Evolutionary conservation across 768 basidiomycete genomes (phyloP).

Genomic region (Tephrocybe sp.): DNA sequence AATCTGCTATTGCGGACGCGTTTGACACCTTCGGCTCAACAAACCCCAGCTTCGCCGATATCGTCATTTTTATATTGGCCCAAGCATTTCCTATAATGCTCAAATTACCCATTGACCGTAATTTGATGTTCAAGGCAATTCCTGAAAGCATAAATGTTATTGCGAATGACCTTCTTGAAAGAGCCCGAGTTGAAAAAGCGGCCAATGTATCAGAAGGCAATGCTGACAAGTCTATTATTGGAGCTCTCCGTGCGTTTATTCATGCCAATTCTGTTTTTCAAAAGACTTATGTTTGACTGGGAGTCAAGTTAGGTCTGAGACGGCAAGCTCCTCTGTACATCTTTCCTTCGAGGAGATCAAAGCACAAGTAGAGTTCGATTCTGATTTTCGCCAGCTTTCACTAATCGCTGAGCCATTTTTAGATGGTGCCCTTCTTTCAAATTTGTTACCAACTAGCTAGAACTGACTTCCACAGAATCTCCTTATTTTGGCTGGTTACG

Average conservation of each 20-base stretch:
- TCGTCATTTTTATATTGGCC: constrained; percentile 18
- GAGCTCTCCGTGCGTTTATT: constrained; percentile 17
- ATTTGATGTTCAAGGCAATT: constrained; percentile 21
- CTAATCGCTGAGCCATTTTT: too few species aligned
- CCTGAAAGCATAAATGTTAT: constrained; percentile 23
- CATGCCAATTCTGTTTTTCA: neutral
- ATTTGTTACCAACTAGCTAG: too few species aligned
- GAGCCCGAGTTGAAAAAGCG: constrained; percentile 24
- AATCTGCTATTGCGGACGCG: constrained; percentile 27
- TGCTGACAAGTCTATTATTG: constrained; percentile 24
- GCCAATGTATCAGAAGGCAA: constrained; percentile 9
- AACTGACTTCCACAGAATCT: too few species aligned
- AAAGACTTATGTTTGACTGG: neutral
- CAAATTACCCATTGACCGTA: constrained; percentile 26
- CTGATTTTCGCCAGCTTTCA: too few species aligned
- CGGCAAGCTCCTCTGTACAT: constrained; percentile 18
- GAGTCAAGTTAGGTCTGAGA: constrained; percentile 34
- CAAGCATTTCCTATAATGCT: constrained; percentile 25
- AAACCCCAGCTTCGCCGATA: constrained; percentile 14
- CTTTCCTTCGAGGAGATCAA: constrained; percentile 17
- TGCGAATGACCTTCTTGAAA: constrained; percentile 25
- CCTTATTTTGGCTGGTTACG: too few species aligned
- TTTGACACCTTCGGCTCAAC: constrained; percentile 28
- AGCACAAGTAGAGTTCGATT: too few species aligned
- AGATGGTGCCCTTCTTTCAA: too few species aligned